Conservation (phyloP, 345 rosid species). For the Hibiscus trionum region DNA sequence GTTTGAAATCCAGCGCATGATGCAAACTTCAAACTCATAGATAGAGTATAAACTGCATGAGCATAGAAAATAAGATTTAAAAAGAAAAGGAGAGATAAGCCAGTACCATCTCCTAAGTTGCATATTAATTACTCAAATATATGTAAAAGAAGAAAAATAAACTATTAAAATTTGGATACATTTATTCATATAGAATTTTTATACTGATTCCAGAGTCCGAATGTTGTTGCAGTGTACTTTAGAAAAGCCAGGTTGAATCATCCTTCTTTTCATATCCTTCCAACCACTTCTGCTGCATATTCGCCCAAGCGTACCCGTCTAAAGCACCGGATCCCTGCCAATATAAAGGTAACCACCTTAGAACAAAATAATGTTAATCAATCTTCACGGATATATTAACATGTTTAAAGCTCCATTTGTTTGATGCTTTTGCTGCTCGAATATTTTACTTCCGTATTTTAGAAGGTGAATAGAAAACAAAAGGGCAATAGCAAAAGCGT, state of each 20-base stretch:
- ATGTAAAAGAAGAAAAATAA: not conserved
- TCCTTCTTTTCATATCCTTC: conserved; percentile 40
- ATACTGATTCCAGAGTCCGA: not conserved
- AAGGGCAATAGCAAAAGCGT: not conserved
- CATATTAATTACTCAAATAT: not conserved
- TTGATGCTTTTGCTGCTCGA: not conserved
- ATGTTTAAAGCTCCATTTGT: not conserved
- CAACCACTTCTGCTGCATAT: conserved; percentile 67
- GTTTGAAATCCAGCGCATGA: not conserved
- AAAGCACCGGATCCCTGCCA: conserved; percentile 31
- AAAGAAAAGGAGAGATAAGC: not conserved
- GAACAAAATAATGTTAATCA: not conserved
- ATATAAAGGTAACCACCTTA: not conserved
- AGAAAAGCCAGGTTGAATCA: conserved; percentile 38
- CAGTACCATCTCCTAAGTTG: not conserved
- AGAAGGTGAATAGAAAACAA: not conserved
- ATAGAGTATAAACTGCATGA: not conserved
- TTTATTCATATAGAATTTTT: not conserved
- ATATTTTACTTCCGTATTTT: no score
- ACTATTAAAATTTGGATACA: not conserved
- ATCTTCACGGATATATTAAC: not conserved
- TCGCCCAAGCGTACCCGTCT: conserved; percentile 42
- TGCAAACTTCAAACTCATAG: not conserved
- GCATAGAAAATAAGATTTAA: not conserved
- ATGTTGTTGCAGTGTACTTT: not conserved